Evolutionary conservation across 73 alveolate species (phyloP).

Genomic region (Symbiodinium pilosum): DNA sequence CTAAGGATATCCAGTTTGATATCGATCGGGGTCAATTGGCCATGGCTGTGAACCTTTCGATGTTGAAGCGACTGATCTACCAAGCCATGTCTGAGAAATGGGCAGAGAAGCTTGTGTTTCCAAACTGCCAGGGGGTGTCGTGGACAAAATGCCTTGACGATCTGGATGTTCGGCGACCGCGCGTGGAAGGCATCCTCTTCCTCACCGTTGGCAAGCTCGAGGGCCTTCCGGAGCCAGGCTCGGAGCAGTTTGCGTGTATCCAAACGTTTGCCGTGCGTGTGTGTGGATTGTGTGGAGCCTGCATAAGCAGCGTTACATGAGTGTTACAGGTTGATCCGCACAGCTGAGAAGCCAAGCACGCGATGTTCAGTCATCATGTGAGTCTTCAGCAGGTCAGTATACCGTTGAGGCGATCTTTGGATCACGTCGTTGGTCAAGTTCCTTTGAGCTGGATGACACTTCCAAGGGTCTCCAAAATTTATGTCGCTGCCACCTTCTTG

Average conservation of each 20-base stretch:
- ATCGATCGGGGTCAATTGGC: constrained; percentile 56
- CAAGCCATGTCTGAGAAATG: constrained; percentile 29
- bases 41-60: constrained; percentile 27
- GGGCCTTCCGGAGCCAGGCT: background rate
- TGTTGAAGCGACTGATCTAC: constrained; percentile 11
- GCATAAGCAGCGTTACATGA: too few relatives aligned
- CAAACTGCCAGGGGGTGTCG: constrained; percentile 60
- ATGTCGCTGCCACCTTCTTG: background rate
- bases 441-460: background rate
- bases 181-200: constrained; percentile 37
- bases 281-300: too few relatives aligned
- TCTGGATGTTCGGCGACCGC: constrained; percentile 36
- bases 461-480: background rate
- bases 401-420: constrained; percentile 37
- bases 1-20: constrained; percentile 51
- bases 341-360: too few relatives aligned
- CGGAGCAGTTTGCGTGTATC: too few relatives aligned
- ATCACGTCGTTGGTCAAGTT: background rate
- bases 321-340: too few relatives aligned
- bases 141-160: background rate
- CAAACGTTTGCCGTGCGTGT: too few relatives aligned
- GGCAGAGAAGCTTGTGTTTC: constrained; percentile 37
- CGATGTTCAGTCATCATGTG: too few relatives aligned
- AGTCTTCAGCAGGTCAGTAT: constrained; percentile 16
- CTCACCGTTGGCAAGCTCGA: background rate